A percentile compares a stretch with the other conserved stretches of the same genome.
These are phyloP conservation scores for Aaosphaeria arxii DNA, from an alignment of 2,329 filamentous ascomycete species.

Conservation along the genomic window DNA sequence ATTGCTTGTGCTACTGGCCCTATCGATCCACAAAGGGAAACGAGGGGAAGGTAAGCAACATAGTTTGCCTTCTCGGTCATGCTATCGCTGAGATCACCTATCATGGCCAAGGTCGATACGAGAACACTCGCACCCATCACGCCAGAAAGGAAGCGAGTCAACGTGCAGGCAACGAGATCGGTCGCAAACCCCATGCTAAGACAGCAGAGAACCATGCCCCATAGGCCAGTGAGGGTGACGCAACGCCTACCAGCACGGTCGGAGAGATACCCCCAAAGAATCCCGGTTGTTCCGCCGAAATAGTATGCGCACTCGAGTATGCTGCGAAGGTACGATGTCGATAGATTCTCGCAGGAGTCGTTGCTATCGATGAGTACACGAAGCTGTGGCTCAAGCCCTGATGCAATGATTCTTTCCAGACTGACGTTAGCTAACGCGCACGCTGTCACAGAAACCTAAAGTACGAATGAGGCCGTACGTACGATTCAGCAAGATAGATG, in stretches of 20 bases:
- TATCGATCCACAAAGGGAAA: slow-evolving; percentile 45
- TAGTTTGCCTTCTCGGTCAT: slow-evolving; percentile 38
- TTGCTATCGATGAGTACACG: slow-evolving; percentile 45
- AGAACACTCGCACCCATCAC: slow-evolving; percentile 44
- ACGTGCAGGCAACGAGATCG: slow-evolving; percentile 39
- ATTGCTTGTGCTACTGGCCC: slow-evolving; percentile 45
- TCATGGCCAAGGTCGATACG: slow-evolving; percentile 47
- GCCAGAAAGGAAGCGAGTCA: slow-evolving; percentile 44
- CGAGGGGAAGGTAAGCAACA: slow-evolving; percentile 43
- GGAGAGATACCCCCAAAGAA: slow-evolving; percentile 45
- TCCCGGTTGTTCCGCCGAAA: slow-evolving; percentile 44
- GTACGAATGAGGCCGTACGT: slow-evolving; percentile 12
- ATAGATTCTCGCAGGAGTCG: slow-evolving; percentile 43
- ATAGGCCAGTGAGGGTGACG: slow-evolving; percentile 45
- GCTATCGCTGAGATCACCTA: slow-evolving; percentile 42
- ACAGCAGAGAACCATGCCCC: slow-evolving; percentile 45
- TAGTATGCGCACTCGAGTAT: slow-evolving; percentile 50
- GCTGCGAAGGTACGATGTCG: slow-evolving; percentile 45
- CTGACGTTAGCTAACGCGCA: background rate
- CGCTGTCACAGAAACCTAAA: background rate
- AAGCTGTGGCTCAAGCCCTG: slow-evolving; percentile 47
- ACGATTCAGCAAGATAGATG: slow-evolving; percentile 48
- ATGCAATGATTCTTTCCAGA: slow-evolving; percentile 42
- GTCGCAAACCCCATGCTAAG: slow-evolving; percentile 48
- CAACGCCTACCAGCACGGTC: slow-evolving; percentile 43